Conservation (phyloP, 2,329 filamentous ascomycete species). For the Stagonosporopsis vannaccii region DNA sequence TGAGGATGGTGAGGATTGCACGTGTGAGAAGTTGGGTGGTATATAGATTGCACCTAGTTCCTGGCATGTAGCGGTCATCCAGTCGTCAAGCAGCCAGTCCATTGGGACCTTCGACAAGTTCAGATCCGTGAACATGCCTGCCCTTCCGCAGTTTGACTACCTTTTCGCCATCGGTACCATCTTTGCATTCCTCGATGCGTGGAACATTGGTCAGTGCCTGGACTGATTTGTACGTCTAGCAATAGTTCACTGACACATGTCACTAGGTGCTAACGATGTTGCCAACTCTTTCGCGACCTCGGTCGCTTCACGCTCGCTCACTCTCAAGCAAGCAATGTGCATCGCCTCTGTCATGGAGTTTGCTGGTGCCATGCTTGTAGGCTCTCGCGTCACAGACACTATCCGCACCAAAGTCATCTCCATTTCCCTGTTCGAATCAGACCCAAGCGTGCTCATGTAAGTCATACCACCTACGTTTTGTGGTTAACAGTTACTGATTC, state of each 20-base stretch:
- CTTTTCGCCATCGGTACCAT: constrained; percentile 70
- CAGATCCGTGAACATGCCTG: constrained; percentile 34
- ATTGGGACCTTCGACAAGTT: constrained; percentile 16
- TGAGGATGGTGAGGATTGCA: constrained; percentile 6
- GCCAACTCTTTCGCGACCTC: constrained; percentile 59
- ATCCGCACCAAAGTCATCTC: constrained; percentile 59
- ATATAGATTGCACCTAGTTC: constrained; percentile 25
- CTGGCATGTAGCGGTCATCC: constrained; percentile 7
- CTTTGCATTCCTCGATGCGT: constrained; percentile 71
- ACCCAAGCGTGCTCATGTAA: constrained; percentile 58
- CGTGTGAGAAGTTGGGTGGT: constrained; percentile 8
- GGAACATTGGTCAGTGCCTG: constrained; percentile 63
- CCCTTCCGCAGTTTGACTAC: constrained; percentile 65
- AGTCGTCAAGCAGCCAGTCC: constrained; percentile 18
- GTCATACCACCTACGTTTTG: neutral
- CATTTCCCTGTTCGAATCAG: constrained; percentile 52
- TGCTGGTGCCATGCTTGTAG: constrained; percentile 52
- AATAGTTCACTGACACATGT: neutral
- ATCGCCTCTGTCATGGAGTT: constrained; percentile 57
- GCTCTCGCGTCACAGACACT: constrained; percentile 54
- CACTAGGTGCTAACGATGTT: constrained; percentile 58
- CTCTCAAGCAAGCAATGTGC: constrained; percentile 57
- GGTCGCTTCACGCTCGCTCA: constrained; percentile 56
- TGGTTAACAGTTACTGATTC: neutral
- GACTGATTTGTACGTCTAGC: neutral